Conservation (phyloP, 2,329 filamentous ascomycete species). For the Exophiala sp. region DNA sequence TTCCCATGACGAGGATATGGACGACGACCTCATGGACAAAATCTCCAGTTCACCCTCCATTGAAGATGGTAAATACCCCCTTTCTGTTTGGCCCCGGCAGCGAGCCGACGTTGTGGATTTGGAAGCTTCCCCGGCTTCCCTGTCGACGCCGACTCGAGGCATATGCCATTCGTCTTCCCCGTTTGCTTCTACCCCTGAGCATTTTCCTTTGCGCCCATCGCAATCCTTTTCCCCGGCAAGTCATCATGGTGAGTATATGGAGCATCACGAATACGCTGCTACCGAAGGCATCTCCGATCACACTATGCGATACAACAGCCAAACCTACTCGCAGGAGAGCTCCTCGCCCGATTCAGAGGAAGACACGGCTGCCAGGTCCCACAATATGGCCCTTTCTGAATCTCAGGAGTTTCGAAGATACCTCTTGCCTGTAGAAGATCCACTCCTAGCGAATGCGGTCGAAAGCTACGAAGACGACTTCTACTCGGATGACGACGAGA, state of each 20-base stretch:
- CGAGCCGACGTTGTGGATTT: slow-evolving; percentile 41
- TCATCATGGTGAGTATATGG: slow-evolving; percentile 52
- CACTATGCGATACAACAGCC: neutral
- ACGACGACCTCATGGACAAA: slow-evolving; percentile 96
- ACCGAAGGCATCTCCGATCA: slow-evolving; percentile 9
- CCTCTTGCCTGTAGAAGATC: slow-evolving; percentile 43
- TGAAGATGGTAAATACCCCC: slow-evolving; percentile 87
- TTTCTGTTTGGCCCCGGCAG: slow-evolving; percentile 39
- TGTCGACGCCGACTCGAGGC: slow-evolving; percentile 27
- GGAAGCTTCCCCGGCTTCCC: slow-evolving; percentile 26
- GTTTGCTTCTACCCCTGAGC: slow-evolving; percentile 29
- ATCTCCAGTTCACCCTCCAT: slow-evolving; percentile 99
- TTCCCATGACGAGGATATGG: slow-evolving; percentile 67
- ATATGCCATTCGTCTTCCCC: slow-evolving; percentile 33
- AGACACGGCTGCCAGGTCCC: neutral
- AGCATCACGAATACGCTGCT: neutral
- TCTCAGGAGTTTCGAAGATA: slow-evolving; percentile 33
- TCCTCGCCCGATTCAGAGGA: neutral
- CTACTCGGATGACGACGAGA: slow-evolving; percentile 15
- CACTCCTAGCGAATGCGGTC: slow-evolving; percentile 34
- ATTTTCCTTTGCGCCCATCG: slow-evolving; percentile 33
- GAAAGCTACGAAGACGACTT: slow-evolving; percentile 13
- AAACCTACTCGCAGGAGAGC: neutral
- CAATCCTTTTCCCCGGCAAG: slow-evolving; percentile 25
- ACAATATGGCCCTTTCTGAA: slow-evolving; percentile 15